These are phyloP conservation scores for Colletotrichum musicola DNA, from an alignment of 2,329 filamentous ascomycete genomes.

Conservation along the genomic window DNA sequence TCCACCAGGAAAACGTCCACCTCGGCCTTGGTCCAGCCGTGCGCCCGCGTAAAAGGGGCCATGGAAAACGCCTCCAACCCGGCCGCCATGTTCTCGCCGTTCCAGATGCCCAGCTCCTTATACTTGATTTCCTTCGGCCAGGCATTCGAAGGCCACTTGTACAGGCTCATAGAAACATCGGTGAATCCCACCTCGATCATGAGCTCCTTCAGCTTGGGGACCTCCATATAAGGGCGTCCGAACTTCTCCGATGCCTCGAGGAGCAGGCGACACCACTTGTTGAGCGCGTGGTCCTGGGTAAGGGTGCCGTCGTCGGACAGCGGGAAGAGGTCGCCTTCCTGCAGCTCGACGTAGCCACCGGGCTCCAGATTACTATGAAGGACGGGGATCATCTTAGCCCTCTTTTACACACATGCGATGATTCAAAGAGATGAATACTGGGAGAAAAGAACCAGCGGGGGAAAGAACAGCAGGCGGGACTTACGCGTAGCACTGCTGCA, in stretches of 20 bases:
- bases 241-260: slow-evolving; percentile 42
- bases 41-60: slow-evolving; percentile 49
- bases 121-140: slow-evolving; percentile 51
- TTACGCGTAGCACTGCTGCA: not conserved
- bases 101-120: slow-evolving; percentile 49
- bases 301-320: slow-evolving; percentile 40
- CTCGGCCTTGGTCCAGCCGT: slow-evolving; percentile 49
- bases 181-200: slow-evolving; percentile 45
- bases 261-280: slow-evolving; percentile 49
- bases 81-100: slow-evolving; percentile 48
- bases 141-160: slow-evolving; percentile 50
- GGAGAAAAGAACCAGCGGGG: not conserved
- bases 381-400: too few relatives aligned
- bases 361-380: slow-evolving; percentile 49
- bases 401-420: too few relatives aligned
- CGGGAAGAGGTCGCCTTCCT: not conserved
- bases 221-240: not conserved
- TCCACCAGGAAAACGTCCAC: slow-evolving; percentile 49
- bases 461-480: not conserved
- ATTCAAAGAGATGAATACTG: too few relatives aligned
- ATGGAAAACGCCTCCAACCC: slow-evolving; percentile 52
- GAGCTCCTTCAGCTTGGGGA: not conserved
- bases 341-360: slow-evolving; percentile 58
- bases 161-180: slow-evolving; percentile 45
- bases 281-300: slow-evolving; percentile 46